Base-by-base conservation (phyloP, 495 filamentous ascomycete genomes). In the Glarea lozoyensis region DNA sequence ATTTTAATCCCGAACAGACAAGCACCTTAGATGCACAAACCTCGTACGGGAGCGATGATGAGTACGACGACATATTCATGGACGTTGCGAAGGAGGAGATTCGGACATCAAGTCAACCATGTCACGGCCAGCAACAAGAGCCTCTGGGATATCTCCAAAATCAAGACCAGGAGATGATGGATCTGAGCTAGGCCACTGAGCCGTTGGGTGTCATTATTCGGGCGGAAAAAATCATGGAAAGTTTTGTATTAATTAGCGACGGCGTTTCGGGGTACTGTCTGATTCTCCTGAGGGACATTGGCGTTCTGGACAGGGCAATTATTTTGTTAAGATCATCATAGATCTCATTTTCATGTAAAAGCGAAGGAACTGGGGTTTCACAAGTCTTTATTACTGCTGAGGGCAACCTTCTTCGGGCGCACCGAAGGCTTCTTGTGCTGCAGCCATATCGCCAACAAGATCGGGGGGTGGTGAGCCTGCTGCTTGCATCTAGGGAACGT, bases 391-490 rank as follows among this genome's bases (percentile, higher is more conserved):
- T 72, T 62, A 88, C 66, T 88, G 84, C 45, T 77, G 75, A 47
- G 78, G 74, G 65, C 85, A 90, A 9, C 76, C 73, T 38, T 81
- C 72, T 49, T 87, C 82, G 22, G 86, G 66, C 46, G 78, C 80
- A 17, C 72, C 73, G 6, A 88, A 60, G 30, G 75, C 78, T 57
- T 86, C 81, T 50, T 87, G 80, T 2, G 82, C 79, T 44, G 80
- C 78, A 31, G 75, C 73, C 83, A 89, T 86, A 56, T 94, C 87
- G 17, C 88, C 84, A 35, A 98, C 82, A 10, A 98, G 69, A 60
- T 96, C 92, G 17, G 81, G 71, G 2, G 92, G 92, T 6, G 90
- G 92, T 30, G 83, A 87, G 3, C 92, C 92, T 15, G 83, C 81
- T 39, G 81, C 79, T 90, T 97, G 92, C 90, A 98, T 97, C 92